Percentiles rank a stretch among this genome's conserved stretches.
phyloP scores from a whole-genome alignment of 2,329 filamentous ascomycete genomes.

The Juglanconis sp. region DNA sequence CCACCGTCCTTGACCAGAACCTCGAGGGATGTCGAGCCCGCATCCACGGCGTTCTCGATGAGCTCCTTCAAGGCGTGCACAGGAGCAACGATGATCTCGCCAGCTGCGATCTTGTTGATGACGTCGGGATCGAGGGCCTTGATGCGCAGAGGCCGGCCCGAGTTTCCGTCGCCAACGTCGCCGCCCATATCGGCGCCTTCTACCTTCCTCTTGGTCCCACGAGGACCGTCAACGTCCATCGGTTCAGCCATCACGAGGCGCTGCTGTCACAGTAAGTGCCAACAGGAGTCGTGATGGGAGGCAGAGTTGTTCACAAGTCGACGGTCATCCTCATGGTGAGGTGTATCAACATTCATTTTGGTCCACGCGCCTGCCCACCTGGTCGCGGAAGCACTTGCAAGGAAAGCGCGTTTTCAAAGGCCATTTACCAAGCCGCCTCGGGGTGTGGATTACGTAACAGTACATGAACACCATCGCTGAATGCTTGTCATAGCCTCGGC shows the following conservation, averaged over 20 bases:
- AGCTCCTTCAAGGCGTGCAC: conserved; percentile 95
- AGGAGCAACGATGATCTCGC: conserved; percentile 96
- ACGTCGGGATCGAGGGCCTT: conserved; percentile 87
- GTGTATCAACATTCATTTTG: neutral
- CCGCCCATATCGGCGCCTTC: conserved; percentile 12
- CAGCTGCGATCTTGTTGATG: conserved; percentile 97
- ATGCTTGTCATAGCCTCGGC: neutral
- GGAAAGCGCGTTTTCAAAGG: conserved; percentile 4
- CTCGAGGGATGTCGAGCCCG: conserved; percentile 88
- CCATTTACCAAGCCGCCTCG: neutral
- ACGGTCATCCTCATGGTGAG: too few relatives aligned
- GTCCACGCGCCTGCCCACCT: neutral
- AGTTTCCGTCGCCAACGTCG: conserved; percentile 4
- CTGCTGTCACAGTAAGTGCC: neutral
- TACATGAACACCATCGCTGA: too few relatives aligned
- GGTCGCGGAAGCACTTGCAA: neutral
- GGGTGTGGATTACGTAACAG: too few relatives aligned
- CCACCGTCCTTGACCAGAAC: conserved; percentile 93
- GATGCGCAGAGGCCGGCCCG: conserved; percentile 10
- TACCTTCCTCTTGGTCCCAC: conserved; percentile 50
- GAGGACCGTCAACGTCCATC: conserved; percentile 43
- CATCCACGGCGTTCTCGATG: conserved; percentile 95
- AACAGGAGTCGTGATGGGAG: neutral
- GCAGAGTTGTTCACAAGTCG: too few relatives aligned
- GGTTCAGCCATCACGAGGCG: conserved; percentile 30